phyloP scores from a whole-genome alignment of 2,329 filamentous ascomycete genomes.

The Xylariomycetidae sp. region DNA sequence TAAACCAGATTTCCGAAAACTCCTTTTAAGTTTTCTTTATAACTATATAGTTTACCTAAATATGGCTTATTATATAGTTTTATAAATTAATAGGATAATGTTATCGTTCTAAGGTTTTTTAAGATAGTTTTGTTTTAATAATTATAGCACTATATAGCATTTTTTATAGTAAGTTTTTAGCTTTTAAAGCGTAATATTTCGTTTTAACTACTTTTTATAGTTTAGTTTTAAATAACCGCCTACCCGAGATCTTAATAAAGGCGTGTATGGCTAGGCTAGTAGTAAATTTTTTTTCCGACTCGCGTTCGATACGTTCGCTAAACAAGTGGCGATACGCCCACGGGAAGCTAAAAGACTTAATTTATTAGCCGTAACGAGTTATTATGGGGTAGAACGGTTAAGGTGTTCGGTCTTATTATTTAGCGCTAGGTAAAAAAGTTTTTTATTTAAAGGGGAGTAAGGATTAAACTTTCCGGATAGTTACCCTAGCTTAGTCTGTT shows the following conservation, averaged over 20 bases:
- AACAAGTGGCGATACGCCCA: neutral
- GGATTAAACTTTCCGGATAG: neutral
- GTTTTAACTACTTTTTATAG: slow-evolving; percentile 1
- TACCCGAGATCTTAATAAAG: neutral
- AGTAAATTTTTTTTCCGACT: neutral
- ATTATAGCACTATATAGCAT: neutral
- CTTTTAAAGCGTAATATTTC: neutral
- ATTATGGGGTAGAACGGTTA: neutral
- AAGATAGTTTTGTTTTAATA: neutral
- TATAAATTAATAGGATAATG: neutral
- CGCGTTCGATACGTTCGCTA: too few relatives aligned
- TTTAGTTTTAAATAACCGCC: too few relatives aligned
- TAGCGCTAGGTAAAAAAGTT: neutral
- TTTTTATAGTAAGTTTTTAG: neutral
- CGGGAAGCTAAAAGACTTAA: too few relatives aligned
- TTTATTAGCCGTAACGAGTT: too few relatives aligned
- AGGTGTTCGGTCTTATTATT: neutral
- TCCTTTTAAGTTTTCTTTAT: neutral
- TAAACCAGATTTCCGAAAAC: neutral
- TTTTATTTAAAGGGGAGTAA: neutral
- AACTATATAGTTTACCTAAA: neutral
- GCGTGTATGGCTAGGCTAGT: neutral
- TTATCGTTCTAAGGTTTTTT: neutral
- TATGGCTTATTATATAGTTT: slow-evolving; percentile 1
- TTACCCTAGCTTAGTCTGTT: neutral